Conservation (phyloP, 805 yeast species). For the Komagataella pseudopastoris region DNA sequence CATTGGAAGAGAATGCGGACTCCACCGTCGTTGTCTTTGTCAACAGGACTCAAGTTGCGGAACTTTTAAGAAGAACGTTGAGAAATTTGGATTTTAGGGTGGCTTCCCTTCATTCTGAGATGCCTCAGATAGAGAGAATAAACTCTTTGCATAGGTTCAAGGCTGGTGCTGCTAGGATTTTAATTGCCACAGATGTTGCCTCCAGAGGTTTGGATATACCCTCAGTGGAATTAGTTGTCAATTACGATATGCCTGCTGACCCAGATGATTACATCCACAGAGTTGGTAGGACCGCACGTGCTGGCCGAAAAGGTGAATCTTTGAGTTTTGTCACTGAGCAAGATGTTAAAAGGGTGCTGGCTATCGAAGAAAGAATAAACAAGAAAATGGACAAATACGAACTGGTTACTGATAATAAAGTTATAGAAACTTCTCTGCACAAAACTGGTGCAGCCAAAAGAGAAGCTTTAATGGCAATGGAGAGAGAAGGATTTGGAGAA, state of each 20-base stretch:
- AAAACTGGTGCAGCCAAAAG: conserved; percentile 73
- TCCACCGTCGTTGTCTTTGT: conserved; percentile 79
- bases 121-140: conserved; percentile 87
- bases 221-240: conserved; percentile 61
- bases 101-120: conserved; percentile 84
- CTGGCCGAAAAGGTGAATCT: conserved; percentile 81
- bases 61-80: conserved; percentile 66
- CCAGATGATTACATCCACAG: conserved; percentile 77
- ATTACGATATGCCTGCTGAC: conserved; percentile 73
- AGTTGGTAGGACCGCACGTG: conserved; percentile 97
- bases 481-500: conserved; percentile 79
- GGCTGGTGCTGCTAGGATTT: conserved; percentile 86
- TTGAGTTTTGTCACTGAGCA: conserved; percentile 74
- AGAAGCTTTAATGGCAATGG: conserved; percentile 90
- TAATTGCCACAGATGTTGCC: conserved; percentile 93
- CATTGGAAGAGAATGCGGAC: conserved; percentile 46
- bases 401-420: conserved; percentile 58
- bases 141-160: conserved; percentile 86
- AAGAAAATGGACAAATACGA: conserved; percentile 69
- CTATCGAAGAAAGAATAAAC: conserved; percentile 77
- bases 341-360: conserved; percentile 68
- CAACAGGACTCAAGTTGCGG: conserved; percentile 84
- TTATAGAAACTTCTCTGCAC: conserved; percentile 60
- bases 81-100: conserved; percentile 65
- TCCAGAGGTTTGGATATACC: conserved; percentile 85